Evolutionary conservation across 352 stramenopile genomes (phyloP).

Genomic region (Blastocystis sp.): DNA sequence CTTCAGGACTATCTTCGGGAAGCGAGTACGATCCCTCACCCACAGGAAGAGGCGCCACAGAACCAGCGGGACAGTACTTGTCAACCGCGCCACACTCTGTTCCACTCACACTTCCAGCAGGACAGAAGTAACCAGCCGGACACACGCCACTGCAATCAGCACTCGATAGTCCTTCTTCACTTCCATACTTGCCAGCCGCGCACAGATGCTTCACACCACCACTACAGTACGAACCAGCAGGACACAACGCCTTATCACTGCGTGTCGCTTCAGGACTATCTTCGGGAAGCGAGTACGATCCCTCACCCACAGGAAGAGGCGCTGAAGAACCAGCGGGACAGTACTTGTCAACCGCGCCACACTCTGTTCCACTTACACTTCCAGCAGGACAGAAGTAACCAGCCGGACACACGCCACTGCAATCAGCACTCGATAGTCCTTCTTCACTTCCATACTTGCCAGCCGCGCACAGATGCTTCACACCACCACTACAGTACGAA

Average conservation of each 20-base stretch:
- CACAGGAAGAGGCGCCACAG: neutral
- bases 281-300: neutral
- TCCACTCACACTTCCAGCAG: neutral
- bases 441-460: neutral
- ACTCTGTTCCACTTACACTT: neutral
- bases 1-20: neutral
- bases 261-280: neutral
- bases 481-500: neutral
- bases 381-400: slow-evolving; percentile 27
- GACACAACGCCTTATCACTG: neutral
- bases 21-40: neutral
- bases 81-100: slow-evolving; percentile 9
- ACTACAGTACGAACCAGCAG: slow-evolving; percentile 27
- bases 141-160: slow-evolving; percentile 14
- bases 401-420: neutral
- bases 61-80: neutral
- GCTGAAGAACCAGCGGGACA: neutral
- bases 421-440: no score
- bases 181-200: slow-evolving; percentile 6
- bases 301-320: neutral
- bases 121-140: slow-evolving; percentile 42
- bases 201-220: neutral
- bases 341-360: neutral
- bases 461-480: neutral
- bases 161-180: neutral